Base-by-base conservation (phyloP, 768 basidiomycete species). In the Heimioporus sp. region DNA sequence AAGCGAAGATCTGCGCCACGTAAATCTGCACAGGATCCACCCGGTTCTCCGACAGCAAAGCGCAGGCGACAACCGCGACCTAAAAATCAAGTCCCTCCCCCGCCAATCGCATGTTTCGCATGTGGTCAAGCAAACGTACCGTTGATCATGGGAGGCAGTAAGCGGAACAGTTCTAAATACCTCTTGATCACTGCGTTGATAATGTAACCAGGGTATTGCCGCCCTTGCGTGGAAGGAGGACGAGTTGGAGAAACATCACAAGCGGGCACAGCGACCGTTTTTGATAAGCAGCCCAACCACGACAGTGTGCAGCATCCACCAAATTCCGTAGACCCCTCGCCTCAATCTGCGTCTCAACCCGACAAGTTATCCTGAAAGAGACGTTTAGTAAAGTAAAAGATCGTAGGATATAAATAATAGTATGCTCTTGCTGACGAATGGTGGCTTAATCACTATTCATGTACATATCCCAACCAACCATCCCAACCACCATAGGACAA, bases 81-180 rank as follows among this genome's bases (percentile, higher is more conserved):
- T 1, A 76, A 73, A 49, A 44, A 56, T 10, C 63, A 64, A 39
- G 41, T 54, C 15, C 65, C 73, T 13, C 74, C 80, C 10, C 70
- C 73, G 1, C 68, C 72, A 39, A 81, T 82, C 9, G 70, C 76
- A 31, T 90, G 87, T 55, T 69, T 76, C 36, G 69, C 79, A 7
- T 90, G 87, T 65, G 78, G 79, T 40, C 77, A 80, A 63, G 80
- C 77, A 15, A 85, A 87, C 60, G 87, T 90, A 13, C 88, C 88
- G 8, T 73, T 90, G n/a, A 80, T 89, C 47, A 74, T 84, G 64
- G 86, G 86, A 51, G 88, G 87, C 38, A 77, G 88, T 89, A 57
- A 76, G 87, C 77, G 35, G 41, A 34, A 17, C 24, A 24, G 10
- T 7, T 11, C 21, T 13, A 36, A 13, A 30, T 34, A 28, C 19